Conservation (phyloP, 1,284 basidiomycete genomes). For the Ceratobasidium sp. region DNA sequence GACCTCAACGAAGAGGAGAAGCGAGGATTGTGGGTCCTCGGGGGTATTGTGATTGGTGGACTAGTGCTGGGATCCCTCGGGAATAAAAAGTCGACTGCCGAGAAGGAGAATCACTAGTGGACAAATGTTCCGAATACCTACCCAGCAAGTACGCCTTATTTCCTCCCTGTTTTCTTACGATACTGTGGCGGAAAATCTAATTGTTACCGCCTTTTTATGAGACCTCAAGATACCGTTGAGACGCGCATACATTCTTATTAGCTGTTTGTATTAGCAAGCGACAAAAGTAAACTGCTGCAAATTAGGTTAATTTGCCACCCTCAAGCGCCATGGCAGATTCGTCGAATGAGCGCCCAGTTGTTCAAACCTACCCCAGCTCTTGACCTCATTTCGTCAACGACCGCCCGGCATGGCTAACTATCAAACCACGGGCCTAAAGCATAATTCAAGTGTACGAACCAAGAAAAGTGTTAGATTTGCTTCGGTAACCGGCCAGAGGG, state of each 20-base stretch:
- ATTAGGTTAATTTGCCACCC: conserved; percentile 23
- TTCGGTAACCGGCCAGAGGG: background rate
- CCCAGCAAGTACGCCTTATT: background rate
- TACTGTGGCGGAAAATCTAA: background rate
- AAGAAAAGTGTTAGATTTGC: conserved; percentile 25
- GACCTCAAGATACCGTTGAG: too few relatives aligned
- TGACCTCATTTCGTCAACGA: too few relatives aligned
- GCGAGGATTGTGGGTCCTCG: conserved; percentile 60
- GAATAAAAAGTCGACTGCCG: conserved; percentile 22
- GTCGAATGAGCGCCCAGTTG: background rate
- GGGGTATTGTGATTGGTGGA: conserved; percentile 61
- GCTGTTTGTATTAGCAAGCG: too few relatives aligned
- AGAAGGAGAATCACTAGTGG: conserved; percentile 8
- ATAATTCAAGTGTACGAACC: background rate
- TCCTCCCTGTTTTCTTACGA: background rate
- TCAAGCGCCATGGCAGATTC: conserved; percentile 10
- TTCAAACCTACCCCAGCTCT: background rate
- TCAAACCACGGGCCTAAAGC: too few relatives aligned
- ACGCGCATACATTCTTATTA: too few relatives aligned
- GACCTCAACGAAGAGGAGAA: conserved; percentile 61
- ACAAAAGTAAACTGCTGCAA: background rate
- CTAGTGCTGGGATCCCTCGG: conserved; percentile 48
- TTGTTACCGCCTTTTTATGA: background rate
- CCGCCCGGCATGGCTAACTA: too few relatives aligned
- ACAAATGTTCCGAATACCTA: background rate